A percentile compares a stretch with the other conserved stretches of the same genome.
Conservation (phyloP, 148 eudicot genomes). For the Vaccinium myrtillus region DNA sequence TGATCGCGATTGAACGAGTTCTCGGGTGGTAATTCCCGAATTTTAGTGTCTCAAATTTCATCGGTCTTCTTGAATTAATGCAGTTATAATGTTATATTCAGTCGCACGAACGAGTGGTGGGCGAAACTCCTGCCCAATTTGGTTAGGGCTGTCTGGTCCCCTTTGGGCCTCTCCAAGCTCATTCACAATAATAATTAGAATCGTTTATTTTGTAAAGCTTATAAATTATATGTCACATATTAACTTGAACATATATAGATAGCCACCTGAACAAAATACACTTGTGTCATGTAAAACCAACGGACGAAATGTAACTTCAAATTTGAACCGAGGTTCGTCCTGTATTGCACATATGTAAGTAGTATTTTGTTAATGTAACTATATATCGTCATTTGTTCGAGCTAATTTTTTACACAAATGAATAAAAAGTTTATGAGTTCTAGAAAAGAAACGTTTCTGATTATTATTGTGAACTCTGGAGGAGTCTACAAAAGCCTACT, state of each 20-base stretch:
- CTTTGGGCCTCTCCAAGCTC: neutral
- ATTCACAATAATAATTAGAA: neutral
- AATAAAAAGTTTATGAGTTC: neutral
- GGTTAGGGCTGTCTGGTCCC: neutral
- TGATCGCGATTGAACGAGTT: neutral
- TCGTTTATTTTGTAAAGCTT: neutral
- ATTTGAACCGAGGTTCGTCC: too few relatives aligned
- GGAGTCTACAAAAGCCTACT: neutral
- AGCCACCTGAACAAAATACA: neutral
- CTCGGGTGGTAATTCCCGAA: neutral
- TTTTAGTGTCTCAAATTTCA: neutral
- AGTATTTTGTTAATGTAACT: neutral
- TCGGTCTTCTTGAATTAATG: too few relatives aligned
- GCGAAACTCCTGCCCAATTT: neutral
- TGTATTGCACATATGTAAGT: neutral
- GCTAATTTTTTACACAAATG: neutral
- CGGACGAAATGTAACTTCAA: too few relatives aligned
- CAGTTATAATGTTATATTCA: neutral
- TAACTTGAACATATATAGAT: neutral
- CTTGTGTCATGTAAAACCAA: neutral
- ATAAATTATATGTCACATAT: neutral
- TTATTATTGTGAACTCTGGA: neutral
- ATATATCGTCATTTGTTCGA: neutral
- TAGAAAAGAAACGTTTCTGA: neutral
- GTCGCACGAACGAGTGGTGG: neutral